Evolutionary conservation across 805 yeast species (phyloP).

Genomic region (Myxozyma monticola): DNA sequence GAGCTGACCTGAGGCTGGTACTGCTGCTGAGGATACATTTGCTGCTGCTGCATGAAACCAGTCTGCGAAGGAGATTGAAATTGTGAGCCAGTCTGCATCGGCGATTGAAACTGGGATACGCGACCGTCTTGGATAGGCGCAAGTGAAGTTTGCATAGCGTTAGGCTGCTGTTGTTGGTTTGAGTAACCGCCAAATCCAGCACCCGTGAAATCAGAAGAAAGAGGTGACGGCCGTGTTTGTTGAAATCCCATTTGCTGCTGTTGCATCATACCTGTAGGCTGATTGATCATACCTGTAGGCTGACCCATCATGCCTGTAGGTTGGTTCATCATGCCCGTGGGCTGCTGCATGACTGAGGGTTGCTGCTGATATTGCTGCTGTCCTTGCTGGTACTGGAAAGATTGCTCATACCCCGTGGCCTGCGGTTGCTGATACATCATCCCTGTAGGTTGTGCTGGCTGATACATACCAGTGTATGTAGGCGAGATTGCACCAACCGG

Average conservation of each 20-base stretch:
- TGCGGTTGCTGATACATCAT: slow-evolving; percentile 10
- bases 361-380: slow-evolving; percentile 37
- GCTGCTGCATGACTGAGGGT: slow-evolving; percentile 33
- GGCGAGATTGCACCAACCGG: slow-evolving; percentile 18
- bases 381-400: slow-evolving; percentile 39
- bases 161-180: slow-evolving; percentile 16
- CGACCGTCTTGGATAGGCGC: slow-evolving; percentile 1
- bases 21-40: slow-evolving; percentile 1
- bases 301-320: slow-evolving; percentile 34
- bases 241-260: slow-evolving; percentile 78
- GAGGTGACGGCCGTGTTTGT: slow-evolving; percentile 7
- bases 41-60: slow-evolving; percentile 17
- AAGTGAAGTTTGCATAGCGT: slow-evolving; percentile 2
- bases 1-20: slow-evolving; percentile 12
- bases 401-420: slow-evolving; percentile 28
- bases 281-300: slow-evolving; percentile 45
- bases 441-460: slow-evolving; percentile 15
- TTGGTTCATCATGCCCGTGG: slow-evolving; percentile 34
- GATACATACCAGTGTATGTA: slow-evolving; percentile 13
- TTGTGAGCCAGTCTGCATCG: slow-evolving; percentile 12
- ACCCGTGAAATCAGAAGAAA: slow-evolving; percentile 17
- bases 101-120: slow-evolving; percentile 1
- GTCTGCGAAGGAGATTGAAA: slow-evolving; percentile 8
- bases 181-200: slow-evolving; percentile 22
- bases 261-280: slow-evolving; percentile 59